Evolutionary conservation across 2,329 filamentous ascomycete genomes (phyloP).

Genomic region (Aspergillus ibericus): DNA sequence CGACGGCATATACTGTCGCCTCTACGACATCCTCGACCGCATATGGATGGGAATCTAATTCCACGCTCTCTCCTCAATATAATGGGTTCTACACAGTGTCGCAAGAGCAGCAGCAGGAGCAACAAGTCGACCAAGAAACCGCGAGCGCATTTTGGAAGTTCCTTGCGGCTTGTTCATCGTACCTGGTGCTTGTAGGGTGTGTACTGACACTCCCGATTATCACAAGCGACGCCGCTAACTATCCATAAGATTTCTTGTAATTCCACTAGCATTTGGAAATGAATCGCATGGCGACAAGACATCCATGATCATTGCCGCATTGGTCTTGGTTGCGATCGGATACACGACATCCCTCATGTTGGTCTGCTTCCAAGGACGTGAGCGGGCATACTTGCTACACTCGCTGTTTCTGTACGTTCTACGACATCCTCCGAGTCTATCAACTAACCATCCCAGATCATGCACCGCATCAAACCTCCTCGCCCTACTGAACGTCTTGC

Average conservation of each 20-base stretch:
- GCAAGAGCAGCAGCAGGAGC: conserved; percentile 4
- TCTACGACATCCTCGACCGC: not conserved
- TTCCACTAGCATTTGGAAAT: conserved; percentile 31
- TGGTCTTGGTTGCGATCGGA: conserved; percentile 27
- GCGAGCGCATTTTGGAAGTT: conserved; percentile 24
- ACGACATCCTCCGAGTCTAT: not conserved
- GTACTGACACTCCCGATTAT: conserved; percentile 3
- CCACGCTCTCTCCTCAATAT: not conserved
- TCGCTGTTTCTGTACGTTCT: conserved; percentile 34
- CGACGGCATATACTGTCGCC: conserved; percentile 1
- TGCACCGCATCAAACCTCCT: conserved; percentile 31
- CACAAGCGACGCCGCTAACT: not conserved
- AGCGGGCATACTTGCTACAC: conserved; percentile 28
- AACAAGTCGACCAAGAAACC: conserved; percentile 4
- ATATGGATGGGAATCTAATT: not conserved
- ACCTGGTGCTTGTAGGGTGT: conserved; percentile 32
- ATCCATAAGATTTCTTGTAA: conserved; percentile 28
- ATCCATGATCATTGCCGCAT: conserved; percentile 25
- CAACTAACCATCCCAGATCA: conserved; percentile 16
- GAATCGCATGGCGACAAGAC: conserved; percentile 23
- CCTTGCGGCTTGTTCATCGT: conserved; percentile 26
- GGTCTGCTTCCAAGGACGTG: conserved; percentile 24
- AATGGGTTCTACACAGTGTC: not conserved
- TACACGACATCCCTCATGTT: conserved; percentile 29
- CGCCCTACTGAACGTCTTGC: conserved; percentile 34